These are phyloP conservation scores for Aegilops tauschii DNA, from an alignment of 176 grass and related monocot species.

Conservation along the genomic window DNA sequence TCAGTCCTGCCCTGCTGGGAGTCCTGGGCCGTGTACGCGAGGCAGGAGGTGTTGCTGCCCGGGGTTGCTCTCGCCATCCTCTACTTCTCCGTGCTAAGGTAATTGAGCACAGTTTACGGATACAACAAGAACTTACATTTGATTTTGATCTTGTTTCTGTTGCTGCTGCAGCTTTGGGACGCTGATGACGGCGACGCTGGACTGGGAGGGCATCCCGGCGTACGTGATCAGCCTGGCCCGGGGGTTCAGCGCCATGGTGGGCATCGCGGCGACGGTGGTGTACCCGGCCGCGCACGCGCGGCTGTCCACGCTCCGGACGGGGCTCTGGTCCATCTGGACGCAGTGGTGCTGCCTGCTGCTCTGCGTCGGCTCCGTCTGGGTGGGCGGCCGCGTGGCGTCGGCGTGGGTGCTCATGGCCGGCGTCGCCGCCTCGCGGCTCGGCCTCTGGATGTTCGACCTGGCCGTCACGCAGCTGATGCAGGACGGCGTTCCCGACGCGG, in stretches of 20 bases:
- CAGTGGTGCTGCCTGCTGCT: constrained; percentile 82
- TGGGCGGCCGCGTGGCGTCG: constrained; percentile 7
- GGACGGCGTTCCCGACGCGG: constrained; percentile 60
- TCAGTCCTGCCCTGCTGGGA: constrained; percentile 64
- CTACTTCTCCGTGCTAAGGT: neutral
- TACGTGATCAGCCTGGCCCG: constrained; percentile 73
- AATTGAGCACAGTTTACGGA: neutral
- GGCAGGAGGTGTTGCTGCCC: constrained; percentile 46
- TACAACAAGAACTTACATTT: too few species aligned
- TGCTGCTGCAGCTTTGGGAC: neutral
- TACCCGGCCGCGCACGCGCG: constrained; percentile 53
- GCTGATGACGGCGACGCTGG: neutral
- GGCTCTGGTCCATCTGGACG: constrained; percentile 81
- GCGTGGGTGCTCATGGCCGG: constrained; percentile 88
- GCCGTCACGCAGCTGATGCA: constrained; percentile 79
- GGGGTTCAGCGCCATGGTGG: constrained; percentile 60
- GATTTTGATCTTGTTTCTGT: neutral
- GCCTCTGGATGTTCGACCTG: constrained; percentile 92
- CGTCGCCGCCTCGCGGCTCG: constrained; percentile 72
- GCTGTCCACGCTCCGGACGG: constrained; percentile 61
- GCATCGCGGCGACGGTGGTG: constrained; percentile 60
- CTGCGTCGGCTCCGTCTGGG: constrained; percentile 71
- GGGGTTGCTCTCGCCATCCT: neutral
- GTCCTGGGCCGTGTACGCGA: constrained; percentile 62
- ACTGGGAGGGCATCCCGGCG: constrained; percentile 37